Conservation (phyloP, 2,329 filamentous ascomycete species). For the Exserohilum turcica region DNA sequence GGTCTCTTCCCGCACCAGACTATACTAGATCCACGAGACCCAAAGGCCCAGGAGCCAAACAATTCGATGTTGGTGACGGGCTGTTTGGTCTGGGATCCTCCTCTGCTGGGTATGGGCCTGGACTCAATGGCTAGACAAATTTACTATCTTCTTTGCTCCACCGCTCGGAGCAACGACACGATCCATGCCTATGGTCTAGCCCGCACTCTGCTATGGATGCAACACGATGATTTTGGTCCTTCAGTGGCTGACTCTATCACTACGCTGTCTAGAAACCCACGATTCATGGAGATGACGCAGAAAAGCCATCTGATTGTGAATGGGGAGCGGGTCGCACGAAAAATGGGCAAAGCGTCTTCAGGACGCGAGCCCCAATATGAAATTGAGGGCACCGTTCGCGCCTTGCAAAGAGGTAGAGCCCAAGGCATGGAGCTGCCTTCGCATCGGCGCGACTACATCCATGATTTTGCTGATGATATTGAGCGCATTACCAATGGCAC, state of each 20-base stretch:
- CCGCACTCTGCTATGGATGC: constrained; percentile 76
- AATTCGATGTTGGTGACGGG: constrained; percentile 69
- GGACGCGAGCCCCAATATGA: constrained; percentile 39
- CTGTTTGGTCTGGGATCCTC: constrained; percentile 41
- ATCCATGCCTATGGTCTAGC: constrained; percentile 80
- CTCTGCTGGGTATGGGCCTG: constrained; percentile 56
- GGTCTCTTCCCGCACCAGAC: constrained; percentile 62
- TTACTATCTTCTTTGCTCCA: constrained; percentile 65
- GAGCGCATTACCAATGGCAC: constrained; percentile 24
- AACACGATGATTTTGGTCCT: constrained; percentile 62
- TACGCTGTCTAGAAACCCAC: constrained; percentile 60
- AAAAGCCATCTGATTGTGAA: constrained; percentile 55
- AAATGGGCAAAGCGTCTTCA: constrained; percentile 16
- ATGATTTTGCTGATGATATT: constrained; percentile 37
- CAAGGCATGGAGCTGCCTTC: constrained; percentile 31
- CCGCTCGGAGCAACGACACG: constrained; percentile 62
- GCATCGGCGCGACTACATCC: constrained; percentile 33
- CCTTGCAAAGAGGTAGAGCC: constrained; percentile 27
- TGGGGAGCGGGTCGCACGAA: constrained; percentile 14
- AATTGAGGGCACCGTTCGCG: constrained; percentile 33
- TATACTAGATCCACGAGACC: constrained; percentile 44
- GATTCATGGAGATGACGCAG: constrained; percentile 66
- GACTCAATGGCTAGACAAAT: constrained; percentile 64
- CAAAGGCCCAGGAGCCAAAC: constrained; percentile 62
- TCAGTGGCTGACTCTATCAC: constrained; percentile 65